A percentile compares a stretch with the other conserved stretches of the same genome.
Conservation (phyloP, 164 flowering plant genomes). For the Taxillus chinensis region DNA sequence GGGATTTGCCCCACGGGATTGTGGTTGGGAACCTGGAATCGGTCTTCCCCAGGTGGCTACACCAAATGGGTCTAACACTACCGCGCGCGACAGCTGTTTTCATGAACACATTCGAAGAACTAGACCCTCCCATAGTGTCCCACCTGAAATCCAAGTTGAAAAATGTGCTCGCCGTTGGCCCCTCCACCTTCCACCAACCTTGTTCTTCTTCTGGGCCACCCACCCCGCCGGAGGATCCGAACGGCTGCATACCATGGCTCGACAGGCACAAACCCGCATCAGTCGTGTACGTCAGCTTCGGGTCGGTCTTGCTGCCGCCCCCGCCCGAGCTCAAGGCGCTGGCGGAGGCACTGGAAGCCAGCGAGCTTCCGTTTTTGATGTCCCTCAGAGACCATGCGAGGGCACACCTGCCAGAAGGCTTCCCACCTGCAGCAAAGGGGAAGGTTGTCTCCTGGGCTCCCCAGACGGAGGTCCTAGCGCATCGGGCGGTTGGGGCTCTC, state of each 20-base stretch:
- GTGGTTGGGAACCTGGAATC: constrained; percentile 9
- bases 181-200: constrained; percentile 10
- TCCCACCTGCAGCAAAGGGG: constrained; percentile 18
- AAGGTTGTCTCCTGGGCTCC: constrained; percentile 41
- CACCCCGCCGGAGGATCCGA: not conserved
- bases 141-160: constrained; percentile 17
- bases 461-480: constrained; percentile 23
- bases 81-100: constrained; percentile 27
- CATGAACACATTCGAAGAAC: constrained; percentile 31
- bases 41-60: constrained; percentile 13
- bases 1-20: constrained; percentile 26
- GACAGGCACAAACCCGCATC: constrained; percentile 19
- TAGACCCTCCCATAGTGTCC: constrained; percentile 16
- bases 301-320: constrained; percentile 22
- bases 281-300: constrained; percentile 35
- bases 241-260: constrained; percentile 32
- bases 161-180: constrained; percentile 29
- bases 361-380: constrained; percentile 26
- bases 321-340: constrained; percentile 25
- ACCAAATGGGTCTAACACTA: constrained; percentile 22
- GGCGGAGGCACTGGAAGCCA: constrained; percentile 23
- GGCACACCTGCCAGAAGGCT: constrained; percentile 17
- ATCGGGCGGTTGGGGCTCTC: constrained; percentile 22
- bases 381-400: constrained; percentile 18
- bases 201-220: not conserved